These are phyloP conservation scores for Auriscalpium orientale DNA, from an alignment of 768 basidiomycete species.

Conservation along the genomic window DNA sequence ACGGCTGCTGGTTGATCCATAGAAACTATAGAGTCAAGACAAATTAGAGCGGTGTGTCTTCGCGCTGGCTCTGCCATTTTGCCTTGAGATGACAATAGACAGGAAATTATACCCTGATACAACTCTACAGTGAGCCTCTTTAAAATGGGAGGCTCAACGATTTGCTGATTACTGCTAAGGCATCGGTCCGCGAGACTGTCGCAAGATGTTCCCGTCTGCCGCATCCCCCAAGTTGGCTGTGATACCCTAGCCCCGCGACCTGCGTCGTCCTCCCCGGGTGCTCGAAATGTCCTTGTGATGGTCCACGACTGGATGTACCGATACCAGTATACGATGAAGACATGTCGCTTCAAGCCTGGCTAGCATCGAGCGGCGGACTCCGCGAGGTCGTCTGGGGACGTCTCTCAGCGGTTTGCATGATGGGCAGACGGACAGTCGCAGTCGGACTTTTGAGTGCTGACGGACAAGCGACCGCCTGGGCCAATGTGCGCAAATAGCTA, in stretches of 20 bases:
- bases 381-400: slow-evolving; percentile 49
- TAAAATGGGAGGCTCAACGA: too few species aligned
- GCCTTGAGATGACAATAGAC: slow-evolving; percentile 31
- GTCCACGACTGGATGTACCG: slow-evolving; percentile 74
- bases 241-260: slow-evolving; percentile 55
- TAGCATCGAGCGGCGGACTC: slow-evolving; percentile 40
- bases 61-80: neutral
- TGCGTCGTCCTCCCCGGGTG: slow-evolving; percentile 33
- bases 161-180: slow-evolving; percentile 22
- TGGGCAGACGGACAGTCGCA: slow-evolving; percentile 51
- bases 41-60: slow-evolving; percentile 50
- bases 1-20: slow-evolving; percentile 77
- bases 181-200: slow-evolving; percentile 48
- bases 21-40: slow-evolving; percentile 63
- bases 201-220: slow-evolving; percentile 64
- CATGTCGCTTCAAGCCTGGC: slow-evolving; percentile 23
- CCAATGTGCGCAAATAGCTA: slow-evolving; percentile 40
- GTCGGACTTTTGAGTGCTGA: slow-evolving; percentile 75
- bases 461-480: slow-evolving; percentile 77
- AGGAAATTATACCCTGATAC: slow-evolving; percentile 62
- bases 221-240: slow-evolving; percentile 60
- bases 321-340: slow-evolving; percentile 54
- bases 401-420: slow-evolving; percentile 35
- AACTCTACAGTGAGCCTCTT: slow-evolving; percentile 43
- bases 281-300: slow-evolving; percentile 61